Conservation (phyloP, 1,139 yeast species). For the Pichia sp. region DNA sequence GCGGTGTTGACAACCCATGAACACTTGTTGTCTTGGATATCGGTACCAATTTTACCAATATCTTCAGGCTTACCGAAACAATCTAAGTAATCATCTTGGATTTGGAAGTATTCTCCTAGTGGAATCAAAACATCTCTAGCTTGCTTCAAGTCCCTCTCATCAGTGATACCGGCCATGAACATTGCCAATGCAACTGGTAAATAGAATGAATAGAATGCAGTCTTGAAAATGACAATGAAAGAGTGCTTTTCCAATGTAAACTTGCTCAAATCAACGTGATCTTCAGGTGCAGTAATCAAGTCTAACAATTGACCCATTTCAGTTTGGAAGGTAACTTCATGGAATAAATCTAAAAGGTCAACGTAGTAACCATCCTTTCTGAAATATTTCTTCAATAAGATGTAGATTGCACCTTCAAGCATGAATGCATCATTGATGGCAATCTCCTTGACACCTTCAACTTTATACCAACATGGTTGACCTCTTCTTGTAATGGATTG, state of each 20-base stretch:
- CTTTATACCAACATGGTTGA: constrained; percentile 96
- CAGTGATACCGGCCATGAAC: constrained; percentile 78
- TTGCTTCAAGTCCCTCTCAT: constrained; percentile 74
- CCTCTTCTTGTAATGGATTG: constrained; percentile 95
- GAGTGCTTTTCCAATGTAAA: constrained; percentile 88
- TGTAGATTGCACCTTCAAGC: constrained; percentile 93
- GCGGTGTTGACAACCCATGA: constrained; percentile 98
- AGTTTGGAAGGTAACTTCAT: constrained; percentile 93
- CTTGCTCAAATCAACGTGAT: constrained; percentile 77
- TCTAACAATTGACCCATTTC: constrained; percentile 96
- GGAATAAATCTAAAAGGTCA: constrained; percentile 87
- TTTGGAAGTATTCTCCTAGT: constrained; percentile 97
- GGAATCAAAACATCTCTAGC: constrained; percentile 86
- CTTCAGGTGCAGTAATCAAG: constrained; percentile 96
- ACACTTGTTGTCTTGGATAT: constrained; percentile 96
- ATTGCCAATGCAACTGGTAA: constrained; percentile 96
- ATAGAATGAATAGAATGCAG: constrained; percentile 96
- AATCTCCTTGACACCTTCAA: constrained; percentile 74
- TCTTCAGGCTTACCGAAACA: constrained; percentile 97
- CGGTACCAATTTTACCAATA: constrained; percentile 98
- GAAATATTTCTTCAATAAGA: constrained; percentile 85
- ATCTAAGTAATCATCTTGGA: constrained; percentile 96
- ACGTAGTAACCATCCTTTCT: constrained; percentile 75
- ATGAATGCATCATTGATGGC: constrained; percentile 97
- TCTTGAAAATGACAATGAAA: constrained; percentile 91